These are phyloP conservation scores for Paramecium primaurelia DNA, from an alignment of 73 alveolate genomes.

Conservation along the genomic window DNA sequence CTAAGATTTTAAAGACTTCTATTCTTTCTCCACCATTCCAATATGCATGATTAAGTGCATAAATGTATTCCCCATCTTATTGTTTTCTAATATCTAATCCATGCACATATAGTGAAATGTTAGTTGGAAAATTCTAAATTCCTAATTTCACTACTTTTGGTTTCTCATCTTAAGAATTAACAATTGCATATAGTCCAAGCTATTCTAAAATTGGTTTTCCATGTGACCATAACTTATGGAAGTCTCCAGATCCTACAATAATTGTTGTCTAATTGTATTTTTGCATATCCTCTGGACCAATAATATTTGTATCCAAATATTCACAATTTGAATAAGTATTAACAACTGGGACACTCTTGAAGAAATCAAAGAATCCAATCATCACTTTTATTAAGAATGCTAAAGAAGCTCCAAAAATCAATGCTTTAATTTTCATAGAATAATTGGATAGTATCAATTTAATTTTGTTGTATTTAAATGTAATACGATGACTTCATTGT, in stretches of 20 bases:
- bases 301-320: neutral
- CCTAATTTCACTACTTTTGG: neutral
- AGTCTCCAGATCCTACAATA: neutral
- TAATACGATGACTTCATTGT: neutral
- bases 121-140: neutral
- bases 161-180: neutral
- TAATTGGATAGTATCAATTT: neutral
- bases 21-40: neutral
- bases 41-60: neutral
- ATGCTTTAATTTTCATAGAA: neutral
- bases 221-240: neutral
- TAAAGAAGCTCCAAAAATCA: neutral
- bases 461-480: neutral
- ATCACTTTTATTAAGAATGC: neutral
- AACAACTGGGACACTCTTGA: neutral
- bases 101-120: neutral
- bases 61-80: neutral
- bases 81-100: neutral
- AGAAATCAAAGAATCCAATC: neutral
- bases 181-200: neutral
- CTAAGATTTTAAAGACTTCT: neutral
- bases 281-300: neutral
- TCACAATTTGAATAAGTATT: neutral
- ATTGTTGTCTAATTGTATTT: neutral
- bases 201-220: neutral